Percentiles rank a stretch among this genome's conserved stretches.
Conservation (phyloP, 345 rosid species). For the Salix arbutifolia region DNA sequence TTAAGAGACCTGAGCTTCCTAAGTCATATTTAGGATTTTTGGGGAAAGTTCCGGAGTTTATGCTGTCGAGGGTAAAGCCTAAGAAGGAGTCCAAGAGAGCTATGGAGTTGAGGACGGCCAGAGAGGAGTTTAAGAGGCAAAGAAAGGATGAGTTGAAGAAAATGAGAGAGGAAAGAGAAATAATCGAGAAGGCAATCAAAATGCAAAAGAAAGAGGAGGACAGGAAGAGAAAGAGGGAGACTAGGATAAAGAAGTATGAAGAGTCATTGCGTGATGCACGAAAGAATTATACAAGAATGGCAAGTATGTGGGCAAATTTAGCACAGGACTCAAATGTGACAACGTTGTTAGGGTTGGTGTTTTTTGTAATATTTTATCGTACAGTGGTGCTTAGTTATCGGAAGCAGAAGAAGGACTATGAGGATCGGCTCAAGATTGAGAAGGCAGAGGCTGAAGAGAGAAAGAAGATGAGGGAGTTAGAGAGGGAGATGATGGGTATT, state of each 20-base stretch:
- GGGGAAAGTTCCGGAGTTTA: slow-evolving; percentile 58
- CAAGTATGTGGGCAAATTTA: slow-evolving; percentile 54
- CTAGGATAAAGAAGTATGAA: slow-evolving; percentile 54
- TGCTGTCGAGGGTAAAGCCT: slow-evolving; percentile 49
- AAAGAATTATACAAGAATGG: slow-evolving; percentile 48
- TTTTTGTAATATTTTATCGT: slow-evolving; percentile 70
- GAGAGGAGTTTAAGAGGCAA: slow-evolving; percentile 70
- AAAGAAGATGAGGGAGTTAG: slow-evolving; percentile 78
- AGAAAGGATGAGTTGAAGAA: slow-evolving; percentile 47
- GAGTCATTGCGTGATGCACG: slow-evolving; percentile 62
- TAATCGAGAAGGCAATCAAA: slow-evolving; percentile 58
- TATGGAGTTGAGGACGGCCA: slow-evolving; percentile 50
- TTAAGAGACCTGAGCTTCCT: slow-evolving; percentile 71
- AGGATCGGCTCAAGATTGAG: slow-evolving; percentile 87
- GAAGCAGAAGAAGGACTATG: slow-evolving; percentile 88
- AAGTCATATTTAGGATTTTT: slow-evolving; percentile 70
- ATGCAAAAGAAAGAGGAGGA: slow-evolving; percentile 58
- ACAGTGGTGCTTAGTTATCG: slow-evolving; percentile 76
- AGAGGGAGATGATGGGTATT: slow-evolving; percentile 69
- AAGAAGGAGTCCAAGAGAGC: slow-evolving; percentile 70
- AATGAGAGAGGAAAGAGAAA: slow-evolving; percentile 59
- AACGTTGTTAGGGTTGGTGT: slow-evolving; percentile 62
- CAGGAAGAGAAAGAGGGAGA: slow-evolving; percentile 50
- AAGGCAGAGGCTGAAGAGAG: slow-evolving; percentile 92
- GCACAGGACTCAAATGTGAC: slow-evolving; percentile 67